Base-by-base conservation (phyloP, 2,329 filamentous ascomycete genomes). In the Paecilomyces dactylethromorphus region DNA sequence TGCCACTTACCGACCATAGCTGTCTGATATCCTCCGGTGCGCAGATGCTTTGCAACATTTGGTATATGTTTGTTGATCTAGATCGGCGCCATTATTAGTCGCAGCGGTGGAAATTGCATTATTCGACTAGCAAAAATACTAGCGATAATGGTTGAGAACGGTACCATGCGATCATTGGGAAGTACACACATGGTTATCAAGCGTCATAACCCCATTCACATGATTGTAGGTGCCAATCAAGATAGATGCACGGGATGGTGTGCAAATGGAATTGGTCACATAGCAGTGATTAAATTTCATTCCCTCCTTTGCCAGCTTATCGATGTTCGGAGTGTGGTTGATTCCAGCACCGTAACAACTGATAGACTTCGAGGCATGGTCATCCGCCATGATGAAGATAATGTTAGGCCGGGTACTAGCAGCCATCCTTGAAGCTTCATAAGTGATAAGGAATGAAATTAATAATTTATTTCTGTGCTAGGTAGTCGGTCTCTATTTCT, bases 1-100 rank as follows among this genome's bases (percentile, higher is more conserved):
- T 82, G 81, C 80, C 81, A 83, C 64, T 83, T 83, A 0, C 80
- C 81, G 0, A 82, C 68, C 79, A 83, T 83, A 7, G 77, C 80
- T 0, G 80, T 83, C 53, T 76, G 75, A 59, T 83, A 83, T 0
- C 77, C 77, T 26, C 76, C 77, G 0, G 74, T 69, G 1, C 76
- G 74, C 0, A 83, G 69, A 22, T 78, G 73, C 61, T 83, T 83
- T 1, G 80, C 80, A 2, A 83, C 79, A 31, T 82, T 83, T 8
- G 81, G 81, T 2, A 80, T 56, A 13, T 74, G 70, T 39, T 78
- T 81, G 67, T 82, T 81, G 68, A 83, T 81, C 57, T 77, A 77
- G 62, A 33, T 29, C 1, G 32, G 8, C 4, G 11, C 7, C 32
- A 33, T 12, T 33, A 8, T 33, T 15, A 33, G 32, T 33, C 13